A percentile compares a stretch with the other conserved stretches of the same genome.
Evolutionary conservation across 2,329 filamentous ascomycete species (phyloP).

Genomic region (Ophiostoma ulmi): DNA sequence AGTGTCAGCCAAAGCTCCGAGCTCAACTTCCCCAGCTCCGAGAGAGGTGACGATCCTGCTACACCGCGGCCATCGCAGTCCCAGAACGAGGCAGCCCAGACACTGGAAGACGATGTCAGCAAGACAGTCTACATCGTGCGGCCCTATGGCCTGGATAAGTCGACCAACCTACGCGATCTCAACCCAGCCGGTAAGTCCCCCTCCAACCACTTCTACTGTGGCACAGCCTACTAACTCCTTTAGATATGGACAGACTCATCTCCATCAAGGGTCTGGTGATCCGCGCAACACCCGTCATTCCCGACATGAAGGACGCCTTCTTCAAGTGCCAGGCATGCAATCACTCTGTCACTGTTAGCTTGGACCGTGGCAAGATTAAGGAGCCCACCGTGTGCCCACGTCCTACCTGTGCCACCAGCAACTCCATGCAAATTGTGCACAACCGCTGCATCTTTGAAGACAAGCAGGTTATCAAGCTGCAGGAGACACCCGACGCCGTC

Average conservation of each 20-base stretch:
- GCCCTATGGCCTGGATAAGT: conserved; percentile 80
- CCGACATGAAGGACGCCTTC: conserved; percentile 98
- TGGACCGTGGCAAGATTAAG: conserved; percentile 92
- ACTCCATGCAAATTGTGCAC: conserved; percentile 98
- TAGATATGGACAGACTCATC: conserved; percentile 87
- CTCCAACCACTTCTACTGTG: not conserved
- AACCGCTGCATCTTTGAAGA: conserved; percentile 93
- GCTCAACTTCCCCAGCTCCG: conserved; percentile 73
- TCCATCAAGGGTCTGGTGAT: conserved; percentile 95
- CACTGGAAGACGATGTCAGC: conserved; percentile 75
- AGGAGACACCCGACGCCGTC: conserved; percentile 92
- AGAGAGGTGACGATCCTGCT: conserved; percentile 52
- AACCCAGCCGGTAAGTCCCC: conserved; percentile 55
- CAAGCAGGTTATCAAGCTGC: conserved; percentile 97
- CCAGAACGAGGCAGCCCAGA: conserved; percentile 31
- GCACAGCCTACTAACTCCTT: not conserved
- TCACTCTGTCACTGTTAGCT: conserved; percentile 81
- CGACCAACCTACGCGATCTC: conserved; percentile 86
- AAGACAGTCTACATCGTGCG: conserved; percentile 77
- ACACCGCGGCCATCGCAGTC: conserved; percentile 42
- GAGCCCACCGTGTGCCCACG: conserved; percentile 90
- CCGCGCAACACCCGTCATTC: conserved; percentile 89
- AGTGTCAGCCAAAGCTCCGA: conserved; percentile 58
- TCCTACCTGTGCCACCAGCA: conserved; percentile 71
- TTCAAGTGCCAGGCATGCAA: conserved; percentile 94